phyloP scores from a whole-genome alignment of 2,329 filamentous ascomycete species.

The Aspergillus ustus region DNA sequence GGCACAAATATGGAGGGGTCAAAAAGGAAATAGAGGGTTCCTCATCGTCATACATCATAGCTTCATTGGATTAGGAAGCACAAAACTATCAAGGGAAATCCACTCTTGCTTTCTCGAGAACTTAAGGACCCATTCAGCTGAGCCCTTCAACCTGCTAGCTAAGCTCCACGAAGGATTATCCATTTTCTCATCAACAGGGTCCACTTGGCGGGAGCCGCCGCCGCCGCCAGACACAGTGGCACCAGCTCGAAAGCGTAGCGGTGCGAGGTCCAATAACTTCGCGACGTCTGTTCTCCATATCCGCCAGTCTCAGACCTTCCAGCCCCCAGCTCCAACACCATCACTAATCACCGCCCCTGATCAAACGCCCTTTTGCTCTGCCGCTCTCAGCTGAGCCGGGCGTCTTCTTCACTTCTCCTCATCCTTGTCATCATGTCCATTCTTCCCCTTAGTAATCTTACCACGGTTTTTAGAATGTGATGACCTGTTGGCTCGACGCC shows the following conservation, averaged over 20 bases:
- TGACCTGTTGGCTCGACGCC: too few relatives aligned
- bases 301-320: neutral
- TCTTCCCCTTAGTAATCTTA: too few relatives aligned
- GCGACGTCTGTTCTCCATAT: neutral
- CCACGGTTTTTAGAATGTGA: too few relatives aligned
- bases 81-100: neutral
- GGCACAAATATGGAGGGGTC: too few relatives aligned
- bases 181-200: neutral
- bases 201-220: neutral
- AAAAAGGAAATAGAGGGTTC: neutral
- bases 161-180: neutral
- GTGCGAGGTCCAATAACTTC: neutral
- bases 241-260: neutral
- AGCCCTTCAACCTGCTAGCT: neutral
- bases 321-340: neutral
- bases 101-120: neutral
- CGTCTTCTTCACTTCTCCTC: too few relatives aligned
- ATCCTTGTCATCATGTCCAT: too few relatives aligned
- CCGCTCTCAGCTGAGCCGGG: too few relatives aligned
- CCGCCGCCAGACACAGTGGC: too few relatives aligned
- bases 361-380: too few relatives aligned
- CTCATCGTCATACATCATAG: too few relatives aligned
- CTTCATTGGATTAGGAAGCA: neutral
- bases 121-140: neutral
- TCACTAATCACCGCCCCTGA: neutral